These are phyloP conservation scores for Berkeleyomyces rouxiae DNA, from an alignment of 2,329 filamentous ascomycete species.

Conservation along the genomic window DNA sequence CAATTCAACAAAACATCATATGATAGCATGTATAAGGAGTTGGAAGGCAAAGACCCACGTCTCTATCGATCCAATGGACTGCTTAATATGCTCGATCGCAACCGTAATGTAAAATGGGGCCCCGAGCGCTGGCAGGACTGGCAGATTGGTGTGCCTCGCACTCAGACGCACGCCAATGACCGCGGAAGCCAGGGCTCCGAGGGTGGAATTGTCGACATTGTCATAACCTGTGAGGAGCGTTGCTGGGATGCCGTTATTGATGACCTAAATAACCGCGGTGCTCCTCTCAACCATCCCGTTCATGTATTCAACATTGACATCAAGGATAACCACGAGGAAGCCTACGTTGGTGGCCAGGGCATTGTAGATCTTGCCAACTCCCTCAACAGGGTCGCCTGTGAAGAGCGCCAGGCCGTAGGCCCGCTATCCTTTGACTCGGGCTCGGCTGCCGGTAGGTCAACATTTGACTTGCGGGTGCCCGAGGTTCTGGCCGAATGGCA, in stretches of 20 bases:
- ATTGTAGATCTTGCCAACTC: slow-evolving; percentile 82
- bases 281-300: slow-evolving; percentile 76
- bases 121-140: slow-evolving; percentile 98
- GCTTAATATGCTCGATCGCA: slow-evolving; percentile 87
- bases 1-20: slow-evolving; percentile 96
- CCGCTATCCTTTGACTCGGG: slow-evolving; percentile 52
- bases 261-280: slow-evolving; percentile 72
- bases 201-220: slow-evolving; percentile 76
- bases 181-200: slow-evolving; percentile 69
- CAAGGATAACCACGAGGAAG: slow-evolving; percentile 95
- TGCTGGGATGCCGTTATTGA: slow-evolving; percentile 98
- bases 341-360: slow-evolving; percentile 71
- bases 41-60: slow-evolving; percentile 67
- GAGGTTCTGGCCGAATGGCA: slow-evolving; percentile 89
- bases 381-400: slow-evolving; percentile 61
- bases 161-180: slow-evolving; percentile 53
- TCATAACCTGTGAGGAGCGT: slow-evolving; percentile 93
- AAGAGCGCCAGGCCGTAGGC: slow-evolving; percentile 56
- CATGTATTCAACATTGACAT: slow-evolving; percentile 99
- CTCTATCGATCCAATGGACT: slow-evolving; percentile 87
- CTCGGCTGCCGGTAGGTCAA: slow-evolving; percentile 46
- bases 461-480: slow-evolving; percentile 85
- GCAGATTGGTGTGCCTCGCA: slow-evolving; percentile 68
- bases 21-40: slow-evolving; percentile 82
- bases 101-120: slow-evolving; percentile 81